phyloP scores from a whole-genome alignment of 108 stramenopile genomes.

The Nitzschia palea region DNA sequence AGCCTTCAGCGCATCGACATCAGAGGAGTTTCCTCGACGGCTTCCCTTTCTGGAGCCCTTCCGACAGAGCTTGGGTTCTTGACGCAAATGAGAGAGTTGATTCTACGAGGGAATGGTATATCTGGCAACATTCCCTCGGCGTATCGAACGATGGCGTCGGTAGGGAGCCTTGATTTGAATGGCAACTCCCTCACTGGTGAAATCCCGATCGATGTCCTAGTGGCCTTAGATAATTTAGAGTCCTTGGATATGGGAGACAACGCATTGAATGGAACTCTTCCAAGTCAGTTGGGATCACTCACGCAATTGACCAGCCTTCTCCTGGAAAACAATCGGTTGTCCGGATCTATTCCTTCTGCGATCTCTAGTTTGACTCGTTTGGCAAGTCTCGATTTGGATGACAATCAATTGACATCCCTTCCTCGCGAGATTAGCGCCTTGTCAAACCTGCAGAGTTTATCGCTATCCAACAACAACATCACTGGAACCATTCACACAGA shows the following conservation, averaged over 20 bases:
- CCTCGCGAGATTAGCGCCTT: constrained; percentile 36
- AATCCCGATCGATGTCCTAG: constrained; percentile 20
- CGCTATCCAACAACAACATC: constrained; percentile 50
- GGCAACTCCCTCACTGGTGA: constrained; percentile 24
- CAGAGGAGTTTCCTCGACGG: constrained; percentile 15
- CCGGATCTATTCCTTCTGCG: constrained; percentile 24
- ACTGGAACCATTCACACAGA: constrained; percentile 54
- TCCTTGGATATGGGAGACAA: constrained; percentile 28
- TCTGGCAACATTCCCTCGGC: constrained; percentile 23
- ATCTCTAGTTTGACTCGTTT: constrained; percentile 19
- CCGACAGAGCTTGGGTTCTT: constrained; percentile 29
- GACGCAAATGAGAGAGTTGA: constrained; percentile 19
- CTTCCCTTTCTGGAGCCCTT: constrained; percentile 21
- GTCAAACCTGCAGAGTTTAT: constrained; percentile 30
- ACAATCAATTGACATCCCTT: constrained; percentile 19
- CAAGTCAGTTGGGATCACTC: constrained; percentile 18
- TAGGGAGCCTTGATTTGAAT: constrained; percentile 23
- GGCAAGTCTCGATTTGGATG: constrained; percentile 24
- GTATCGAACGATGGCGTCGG: constrained; percentile 15
- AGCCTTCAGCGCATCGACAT: constrained; percentile 32
- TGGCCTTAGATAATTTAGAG: constrained; percentile 28
- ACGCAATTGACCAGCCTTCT: constrained; percentile 12
- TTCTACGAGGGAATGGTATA: constrained; percentile 30
- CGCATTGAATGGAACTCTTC: constrained; percentile 14
- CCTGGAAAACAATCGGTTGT: constrained; percentile 27